A percentile compares a stretch with the other conserved stretches of the same genome.
Evolutionary conservation across 1,284 basidiomycete genomes (phyloP).

Genomic region (Trichosporon sp.): DNA sequence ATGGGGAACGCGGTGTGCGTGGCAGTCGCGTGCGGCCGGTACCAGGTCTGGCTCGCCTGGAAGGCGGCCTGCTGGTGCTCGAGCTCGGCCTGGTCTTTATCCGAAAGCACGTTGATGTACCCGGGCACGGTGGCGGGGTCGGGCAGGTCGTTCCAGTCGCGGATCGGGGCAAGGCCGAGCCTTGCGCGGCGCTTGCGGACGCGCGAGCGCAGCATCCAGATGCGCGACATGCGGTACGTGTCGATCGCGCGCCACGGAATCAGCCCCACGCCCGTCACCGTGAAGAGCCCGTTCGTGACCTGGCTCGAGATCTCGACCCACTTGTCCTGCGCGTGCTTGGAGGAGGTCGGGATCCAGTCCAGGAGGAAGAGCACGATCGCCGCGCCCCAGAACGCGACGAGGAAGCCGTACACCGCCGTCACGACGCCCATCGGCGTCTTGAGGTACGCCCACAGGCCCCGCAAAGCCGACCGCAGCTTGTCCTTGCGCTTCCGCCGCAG

Average conservation of each 20-base stretch:
- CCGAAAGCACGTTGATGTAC: slow-evolving; percentile 62
- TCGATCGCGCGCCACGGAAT: slow-evolving; percentile 71
- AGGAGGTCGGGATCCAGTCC: slow-evolving; percentile 43
- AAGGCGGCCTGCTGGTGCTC: slow-evolving; percentile 56
- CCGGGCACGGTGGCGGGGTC: slow-evolving; percentile 69
- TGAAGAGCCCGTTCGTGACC: slow-evolving; percentile 75
- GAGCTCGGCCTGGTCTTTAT: slow-evolving; percentile 65
- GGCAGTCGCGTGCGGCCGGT: slow-evolving; percentile 76
- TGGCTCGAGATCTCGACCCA: slow-evolving; percentile 64
- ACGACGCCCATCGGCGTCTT: slow-evolving; percentile 68
- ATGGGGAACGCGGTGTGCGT: slow-evolving; percentile 81
- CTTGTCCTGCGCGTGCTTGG: slow-evolving; percentile 38
- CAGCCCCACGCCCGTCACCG: slow-evolving; percentile 59
- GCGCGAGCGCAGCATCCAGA: slow-evolving; percentile 66
- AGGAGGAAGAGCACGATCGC: slow-evolving; percentile 71
- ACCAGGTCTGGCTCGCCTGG: slow-evolving; percentile 64
- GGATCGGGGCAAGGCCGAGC: slow-evolving; percentile 62
- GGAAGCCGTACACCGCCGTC: slow-evolving; percentile 72
- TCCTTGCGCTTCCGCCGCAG: slow-evolving; percentile 55
- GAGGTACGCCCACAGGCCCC: slow-evolving; percentile 75
- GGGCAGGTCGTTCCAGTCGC: slow-evolving; percentile 69
- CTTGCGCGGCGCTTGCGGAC: slow-evolving; percentile 58
- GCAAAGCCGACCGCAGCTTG: slow-evolving; percentile 59
- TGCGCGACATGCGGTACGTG: slow-evolving; percentile 68
- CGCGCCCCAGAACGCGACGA: slow-evolving; percentile 75